These are phyloP conservation scores for Phaeosphaeria sp. DNA, from an alignment of 2,329 filamentous ascomycete genomes.

Conservation along the genomic window DNA sequence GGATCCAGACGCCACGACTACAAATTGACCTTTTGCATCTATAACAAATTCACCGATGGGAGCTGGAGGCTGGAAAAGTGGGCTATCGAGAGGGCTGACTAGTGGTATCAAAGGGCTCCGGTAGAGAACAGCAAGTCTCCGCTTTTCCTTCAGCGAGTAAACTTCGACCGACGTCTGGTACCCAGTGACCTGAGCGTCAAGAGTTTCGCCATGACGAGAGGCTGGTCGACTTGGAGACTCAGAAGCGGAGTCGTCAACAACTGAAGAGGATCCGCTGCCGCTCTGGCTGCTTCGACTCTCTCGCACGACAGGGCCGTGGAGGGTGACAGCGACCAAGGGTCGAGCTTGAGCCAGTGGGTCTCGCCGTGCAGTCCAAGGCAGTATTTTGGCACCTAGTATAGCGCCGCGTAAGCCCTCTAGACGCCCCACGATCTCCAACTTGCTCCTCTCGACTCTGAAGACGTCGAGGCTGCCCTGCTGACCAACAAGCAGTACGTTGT, in stretches of 20 bases:
- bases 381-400: slow-evolving; percentile 81
- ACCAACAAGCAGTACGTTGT: slow-evolving; percentile 76
- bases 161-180: slow-evolving; percentile 91
- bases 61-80: slow-evolving; percentile 70
- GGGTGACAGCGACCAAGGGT: slow-evolving; percentile 77
- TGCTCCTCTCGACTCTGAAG: slow-evolving; percentile 73
- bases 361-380: slow-evolving; percentile 69
- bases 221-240: slow-evolving; percentile 46
- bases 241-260: slow-evolving; percentile 44
- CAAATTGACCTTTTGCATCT: slow-evolving; percentile 72
- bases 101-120: slow-evolving; percentile 69
- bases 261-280: slow-evolving; percentile 44
- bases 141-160: slow-evolving; percentile 80
- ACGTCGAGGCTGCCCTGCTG: slow-evolving; percentile 82
- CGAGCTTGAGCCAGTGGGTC: slow-evolving; percentile 63
- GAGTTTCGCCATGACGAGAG: slow-evolving; percentile 35
- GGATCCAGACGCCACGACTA: slow-evolving; percentile 77
- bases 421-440: slow-evolving; percentile 71
- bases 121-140: slow-evolving; percentile 75
- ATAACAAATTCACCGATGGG: slow-evolving; percentile 77
- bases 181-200: slow-evolving; percentile 55
- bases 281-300: slow-evolving; percentile 46
- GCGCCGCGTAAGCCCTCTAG: slow-evolving; percentile 80
- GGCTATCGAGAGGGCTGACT: slow-evolving; percentile 62
- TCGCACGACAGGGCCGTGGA: slow-evolving; percentile 77